Base-by-base conservation (phyloP, 1,284 basidiomycete species). In the Ceratobasidium theobromae region DNA sequence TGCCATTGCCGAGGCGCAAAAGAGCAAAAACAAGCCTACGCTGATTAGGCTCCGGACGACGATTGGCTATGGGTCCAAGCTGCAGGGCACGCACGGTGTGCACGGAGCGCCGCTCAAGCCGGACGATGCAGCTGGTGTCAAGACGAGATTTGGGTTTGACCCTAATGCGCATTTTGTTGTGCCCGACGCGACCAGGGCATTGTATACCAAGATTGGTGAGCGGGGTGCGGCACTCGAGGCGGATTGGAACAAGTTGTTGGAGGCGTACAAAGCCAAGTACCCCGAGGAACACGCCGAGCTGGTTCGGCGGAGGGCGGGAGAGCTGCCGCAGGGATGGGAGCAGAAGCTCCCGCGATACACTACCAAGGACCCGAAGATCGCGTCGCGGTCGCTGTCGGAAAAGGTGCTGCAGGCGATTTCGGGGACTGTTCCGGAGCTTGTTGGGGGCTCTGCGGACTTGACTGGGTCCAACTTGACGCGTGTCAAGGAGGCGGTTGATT, bases 51-150 rank as follows among this genome's bases (percentile, higher is more conserved):
- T 96, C 67, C 86, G 83, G 75, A 98, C 95, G 69, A 96, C 90
- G 69, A 98, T 98, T 71, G 95, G 95, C 64, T 98, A 84, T 76
- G 95, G 95, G 69, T 97, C 95, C 52, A 90, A 91, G 80, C 85
- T 86, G 75, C 89, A 94, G 79, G 95, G 95, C 72, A 92, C 91
- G 18, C 93, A 96, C 74, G 91, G 91, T 72, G 92, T 97, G 70
- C 95, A 98, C 78, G 95, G 95, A 72, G 74, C 90, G 75, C 91
- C 95, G 68, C 84, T 98, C 73, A 97, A 97, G 85, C 83, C 89
- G 35, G 95, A 98, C 75, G 95, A 98, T 76, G 91, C 96, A 65
- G 81, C 80, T 69, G 77, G 86, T 69, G 79, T 98, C 73, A 98
- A 98, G 85, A 79, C 81, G 74, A 91, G 90, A 79, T 91, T 90